phyloP scores from a whole-genome alignment of 345 rosid genomes.

The Brassica juncea region DNA sequence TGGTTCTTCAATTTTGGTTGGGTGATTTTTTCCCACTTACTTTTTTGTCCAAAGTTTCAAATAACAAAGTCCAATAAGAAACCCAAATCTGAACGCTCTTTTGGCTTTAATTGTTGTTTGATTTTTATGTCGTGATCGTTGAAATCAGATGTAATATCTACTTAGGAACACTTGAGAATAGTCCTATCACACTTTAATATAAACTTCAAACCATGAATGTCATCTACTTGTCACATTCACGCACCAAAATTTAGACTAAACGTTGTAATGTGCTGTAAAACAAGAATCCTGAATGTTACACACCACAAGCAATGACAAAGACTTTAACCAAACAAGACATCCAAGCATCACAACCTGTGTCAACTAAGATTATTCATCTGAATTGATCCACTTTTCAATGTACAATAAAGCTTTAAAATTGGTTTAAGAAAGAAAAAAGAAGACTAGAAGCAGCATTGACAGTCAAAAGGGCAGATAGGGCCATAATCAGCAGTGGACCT shows the following conservation, averaged over 20 bases:
- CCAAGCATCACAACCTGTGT: neutral
- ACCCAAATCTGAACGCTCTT: conserved; percentile 27
- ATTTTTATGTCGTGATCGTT: conserved; percentile 7
- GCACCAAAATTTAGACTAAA: neutral
- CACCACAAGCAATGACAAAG: neutral
- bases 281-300: neutral
- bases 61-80: neutral
- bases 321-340: neutral
- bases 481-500: conserved; percentile 56
- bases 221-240: neutral
- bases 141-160: conserved; percentile 4
- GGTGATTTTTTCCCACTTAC: neutral
- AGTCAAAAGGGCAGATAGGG: conserved; percentile 85
- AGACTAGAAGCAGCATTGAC: conserved; percentile 65
- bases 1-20: neutral
- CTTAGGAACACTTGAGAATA: neutral
- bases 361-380: neutral
- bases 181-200: neutral
- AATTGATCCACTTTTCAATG: neutral
- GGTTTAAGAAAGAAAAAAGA: neutral
- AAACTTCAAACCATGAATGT: neutral
- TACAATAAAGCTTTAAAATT: neutral
- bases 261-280: neutral
- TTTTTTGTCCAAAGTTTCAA: too few relatives aligned
- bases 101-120: conserved; percentile 17